A percentile compares a stretch with the other conserved stretches of the same genome.
These are phyloP conservation scores for Diaporthe caulivora DNA, from an alignment of 2,329 filamentous ascomycete genomes.

Conservation along the genomic window DNA sequence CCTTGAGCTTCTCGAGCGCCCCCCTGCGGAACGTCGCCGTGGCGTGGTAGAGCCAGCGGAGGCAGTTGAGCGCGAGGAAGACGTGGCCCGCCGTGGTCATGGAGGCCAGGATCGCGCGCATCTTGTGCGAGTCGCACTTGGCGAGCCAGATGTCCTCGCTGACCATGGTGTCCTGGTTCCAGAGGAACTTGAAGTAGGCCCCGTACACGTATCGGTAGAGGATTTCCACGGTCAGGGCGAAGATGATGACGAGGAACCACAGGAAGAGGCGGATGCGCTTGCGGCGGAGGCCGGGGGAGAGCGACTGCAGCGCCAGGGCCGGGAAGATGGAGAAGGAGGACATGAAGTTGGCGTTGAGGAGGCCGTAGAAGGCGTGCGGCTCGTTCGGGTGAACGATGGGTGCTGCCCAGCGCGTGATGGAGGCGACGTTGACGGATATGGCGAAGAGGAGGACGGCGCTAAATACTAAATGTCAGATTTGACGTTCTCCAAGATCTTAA, in stretches of 20 bases:
- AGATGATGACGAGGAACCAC: constrained; percentile 42
- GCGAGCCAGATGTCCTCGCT: constrained; percentile 32
- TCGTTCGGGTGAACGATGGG: constrained; percentile 33
- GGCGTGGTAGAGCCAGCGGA: constrained; percentile 40
- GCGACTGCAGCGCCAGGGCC: constrained; percentile 36
- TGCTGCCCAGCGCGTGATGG: constrained; percentile 33
- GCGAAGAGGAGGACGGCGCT: constrained; percentile 37
- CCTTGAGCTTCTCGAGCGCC: not conserved
- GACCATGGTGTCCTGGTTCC: not conserved
- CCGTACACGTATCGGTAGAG: constrained; percentile 40
- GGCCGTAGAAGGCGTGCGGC: constrained; percentile 36
- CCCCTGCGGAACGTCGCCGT: constrained; percentile 17
- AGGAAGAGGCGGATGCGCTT: constrained; percentile 40
- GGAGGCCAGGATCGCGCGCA: constrained; percentile 22
- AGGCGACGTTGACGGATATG: constrained; percentile 38
- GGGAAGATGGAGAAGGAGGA: constrained; percentile 37
- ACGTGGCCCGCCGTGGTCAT: constrained; percentile 33
- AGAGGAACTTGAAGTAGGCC: not conserved
- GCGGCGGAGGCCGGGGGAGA: constrained; percentile 39
- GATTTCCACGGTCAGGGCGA: constrained; percentile 39
- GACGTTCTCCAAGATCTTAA: constrained; percentile 14
- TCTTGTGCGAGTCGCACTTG: constrained; percentile 34
- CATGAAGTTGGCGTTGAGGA: constrained; percentile 35
- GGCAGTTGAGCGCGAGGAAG: constrained; percentile 38
- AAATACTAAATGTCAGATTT: not conserved